phyloP scores from a whole-genome alignment of 2,329 filamentous ascomycete species.

The Drechslerella dactyloides region DNA sequence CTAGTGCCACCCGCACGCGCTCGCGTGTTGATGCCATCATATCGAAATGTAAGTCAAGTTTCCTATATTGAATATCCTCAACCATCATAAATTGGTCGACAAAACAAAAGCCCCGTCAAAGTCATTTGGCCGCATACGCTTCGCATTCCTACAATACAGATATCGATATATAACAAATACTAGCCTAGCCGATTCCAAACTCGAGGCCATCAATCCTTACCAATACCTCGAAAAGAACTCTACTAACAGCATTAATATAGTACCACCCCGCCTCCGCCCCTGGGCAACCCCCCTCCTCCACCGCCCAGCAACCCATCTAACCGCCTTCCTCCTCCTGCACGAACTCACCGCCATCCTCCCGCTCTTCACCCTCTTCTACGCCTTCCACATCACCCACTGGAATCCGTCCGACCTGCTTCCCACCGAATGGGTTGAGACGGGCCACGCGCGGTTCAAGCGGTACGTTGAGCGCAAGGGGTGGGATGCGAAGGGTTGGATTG shows the following conservation, averaged over 20 bases:
- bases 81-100: too few relatives aligned
- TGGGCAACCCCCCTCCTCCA: conserved; percentile 74
- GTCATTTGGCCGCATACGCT: too few relatives aligned
- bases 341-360: conserved; percentile 88
- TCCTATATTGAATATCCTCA: too few relatives aligned
- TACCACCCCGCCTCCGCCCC: conserved; percentile 50
- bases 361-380: conserved; percentile 72
- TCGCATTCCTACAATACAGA: too few relatives aligned
- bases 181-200: too few relatives aligned
- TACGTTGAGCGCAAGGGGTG: conserved; percentile 67
- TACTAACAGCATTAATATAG: too few relatives aligned
- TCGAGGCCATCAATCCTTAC: too few relatives aligned
- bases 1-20: not conserved
- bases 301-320: conserved; percentile 81
- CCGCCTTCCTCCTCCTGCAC: conserved; percentile 86
- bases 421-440: conserved; percentile 64
- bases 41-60: not conserved
- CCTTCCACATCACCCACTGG: conserved; percentile 81
- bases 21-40: not conserved
- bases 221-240: not conserved
- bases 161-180: too few relatives aligned
- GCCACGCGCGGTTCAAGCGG: conserved; percentile 74
- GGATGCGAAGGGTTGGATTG: conserved; percentile 52
- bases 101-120: too few relatives aligned
- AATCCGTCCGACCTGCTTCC: conserved; percentile 63